Evolutionary conservation across 768 basidiomycete genomes (phyloP), one percentile per base, ranked within the genome.

Genomic region (Amanita inopinata): DNA sequence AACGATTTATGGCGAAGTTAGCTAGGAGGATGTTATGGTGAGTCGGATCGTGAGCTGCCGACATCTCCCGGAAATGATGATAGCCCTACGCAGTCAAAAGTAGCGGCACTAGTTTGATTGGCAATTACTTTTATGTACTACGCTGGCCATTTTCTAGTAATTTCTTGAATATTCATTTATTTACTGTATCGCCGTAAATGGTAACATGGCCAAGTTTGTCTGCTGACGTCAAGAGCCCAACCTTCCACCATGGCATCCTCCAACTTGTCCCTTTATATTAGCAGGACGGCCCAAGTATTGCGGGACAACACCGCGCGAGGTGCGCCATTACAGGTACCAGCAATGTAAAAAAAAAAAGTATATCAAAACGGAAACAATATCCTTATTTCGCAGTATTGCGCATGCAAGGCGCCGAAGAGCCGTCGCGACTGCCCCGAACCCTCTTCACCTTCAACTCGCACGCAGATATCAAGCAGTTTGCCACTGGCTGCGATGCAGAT

Each of bases 401-500:
- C 35, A 90, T 90, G 86, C 69, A 76, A 53, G 87, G 87, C 50
- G 74, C 77, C n/a, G 74, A 83, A 40, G 66, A 61, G 19, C 79
- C 80, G 6, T 63, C 64, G 34, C 75, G 79, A 25, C 60, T 61
- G 3, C 81, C 87, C n/a, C 66, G 71, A 42, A 73, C 76, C 0
- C 69, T 92, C 38, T 78, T 77, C 55, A 67, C 69, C 5, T 75
- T 91, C 59, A 78, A 81, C 52, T 68, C 74, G 0, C 62, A 52
- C 12, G 66, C 72, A 17, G 77, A 83, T 47, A 53, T 88, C 36
- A 49, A 67, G 3, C 65, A 74, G n/a, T 80, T 80, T 47, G 85
- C 81, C 0, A 75, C 74, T 0, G 93, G 93, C 2, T 88, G 83
- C 49, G 94, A 98, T 59, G 69, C 70, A 0, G 94, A 98, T 61